phyloP scores from a whole-genome alignment of 2,329 filamentous ascomycete species.

The Stemphylium beticola region DNA sequence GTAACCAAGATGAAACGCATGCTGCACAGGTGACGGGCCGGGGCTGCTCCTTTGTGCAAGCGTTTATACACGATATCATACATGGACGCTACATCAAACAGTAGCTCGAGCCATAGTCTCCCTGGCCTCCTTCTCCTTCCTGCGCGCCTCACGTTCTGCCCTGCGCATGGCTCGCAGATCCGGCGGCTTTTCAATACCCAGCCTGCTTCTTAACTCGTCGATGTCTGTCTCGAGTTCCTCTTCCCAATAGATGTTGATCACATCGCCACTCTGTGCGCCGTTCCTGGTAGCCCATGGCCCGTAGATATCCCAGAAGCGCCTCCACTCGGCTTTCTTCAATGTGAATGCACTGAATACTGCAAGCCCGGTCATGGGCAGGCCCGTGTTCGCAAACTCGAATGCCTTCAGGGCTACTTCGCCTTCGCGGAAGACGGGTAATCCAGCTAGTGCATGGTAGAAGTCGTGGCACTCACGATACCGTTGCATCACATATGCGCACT shows the following conservation, averaged over 20 bases:
- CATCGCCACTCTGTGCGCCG: slow-evolving; percentile 74
- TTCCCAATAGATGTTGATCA: slow-evolving; percentile 99
- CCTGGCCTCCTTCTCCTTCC: slow-evolving; percentile 63
- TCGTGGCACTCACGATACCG: slow-evolving; percentile 97
- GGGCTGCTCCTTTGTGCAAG: neutral
- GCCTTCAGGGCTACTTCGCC: slow-evolving; percentile 97
- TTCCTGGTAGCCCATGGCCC: slow-evolving; percentile 90
- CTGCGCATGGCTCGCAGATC: slow-evolving; percentile 81
- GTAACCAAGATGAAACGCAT: neutral
- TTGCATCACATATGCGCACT: slow-evolving; percentile 99
- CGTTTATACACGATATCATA: slow-evolving; percentile 17
- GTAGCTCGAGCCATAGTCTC: slow-evolving; percentile 31
- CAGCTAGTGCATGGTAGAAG: slow-evolving; percentile 95
- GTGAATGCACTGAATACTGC: slow-evolving; percentile 74
- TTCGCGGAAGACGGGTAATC: slow-evolving; percentile 88
- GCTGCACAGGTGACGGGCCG: neutral
- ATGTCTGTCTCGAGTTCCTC: slow-evolving; percentile 88
- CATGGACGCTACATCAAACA: slow-evolving; percentile 18
- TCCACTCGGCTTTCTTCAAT: slow-evolving; percentile 67
- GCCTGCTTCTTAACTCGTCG: slow-evolving; percentile 70
- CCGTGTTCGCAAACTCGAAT: slow-evolving; percentile 94
- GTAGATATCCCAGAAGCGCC: slow-evolving; percentile 75
- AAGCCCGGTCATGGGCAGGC: slow-evolving; percentile 92
- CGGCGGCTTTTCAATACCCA: slow-evolving; percentile 87
- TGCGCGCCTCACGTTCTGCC: slow-evolving; percentile 71